phyloP scores from a whole-genome alignment of 2,329 filamentous ascomycete species.

The Pestalotiopsis fici region DNA sequence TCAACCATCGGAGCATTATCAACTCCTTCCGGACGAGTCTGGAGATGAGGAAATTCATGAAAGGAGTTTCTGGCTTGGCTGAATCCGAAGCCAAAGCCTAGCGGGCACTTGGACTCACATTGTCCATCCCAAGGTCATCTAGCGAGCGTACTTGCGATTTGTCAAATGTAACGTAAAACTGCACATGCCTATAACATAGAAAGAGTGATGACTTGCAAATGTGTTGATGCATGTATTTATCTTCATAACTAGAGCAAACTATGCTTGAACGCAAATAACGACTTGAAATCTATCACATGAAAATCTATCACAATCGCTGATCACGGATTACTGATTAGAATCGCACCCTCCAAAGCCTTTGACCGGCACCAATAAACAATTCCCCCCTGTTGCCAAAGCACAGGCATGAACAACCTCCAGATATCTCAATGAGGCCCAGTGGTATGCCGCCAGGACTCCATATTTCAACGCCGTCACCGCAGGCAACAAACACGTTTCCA shows the following conservation, averaged over 20 bases:
- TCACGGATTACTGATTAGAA: conserved; percentile 17
- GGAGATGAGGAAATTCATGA: too few relatives aligned
- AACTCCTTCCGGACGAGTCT: neutral
- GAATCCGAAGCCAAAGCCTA: too few relatives aligned
- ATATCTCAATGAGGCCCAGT: conserved; percentile 41
- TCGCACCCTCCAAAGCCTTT: conserved; percentile 43
- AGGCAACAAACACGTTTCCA: conserved; percentile 49
- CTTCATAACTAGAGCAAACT: too few relatives aligned
- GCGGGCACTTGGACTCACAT: too few relatives aligned
- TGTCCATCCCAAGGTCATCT: too few relatives aligned
- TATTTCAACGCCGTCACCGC: conserved; percentile 50
- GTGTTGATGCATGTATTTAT: too few relatives aligned
- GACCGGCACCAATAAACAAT: conserved; percentile 48
- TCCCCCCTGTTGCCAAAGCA: conserved; percentile 43
- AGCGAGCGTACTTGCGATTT: too few relatives aligned
- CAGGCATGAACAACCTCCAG: conserved; percentile 43
- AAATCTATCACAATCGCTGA: too few relatives aligned
- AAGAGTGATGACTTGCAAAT: too few relatives aligned
- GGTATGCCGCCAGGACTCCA: conserved; percentile 44
- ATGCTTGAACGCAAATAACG: neutral
- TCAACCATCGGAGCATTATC: neutral
- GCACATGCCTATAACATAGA: too few relatives aligned
- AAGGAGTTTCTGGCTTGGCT: too few relatives aligned
- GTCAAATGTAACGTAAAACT: too few relatives aligned
- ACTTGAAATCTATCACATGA: neutral